A percentile compares a stretch with the other conserved stretches of the same genome.
phyloP scores from a whole-genome alignment of 2,329 filamentous ascomycete genomes.

The Penicillium brasilianum region DNA sequence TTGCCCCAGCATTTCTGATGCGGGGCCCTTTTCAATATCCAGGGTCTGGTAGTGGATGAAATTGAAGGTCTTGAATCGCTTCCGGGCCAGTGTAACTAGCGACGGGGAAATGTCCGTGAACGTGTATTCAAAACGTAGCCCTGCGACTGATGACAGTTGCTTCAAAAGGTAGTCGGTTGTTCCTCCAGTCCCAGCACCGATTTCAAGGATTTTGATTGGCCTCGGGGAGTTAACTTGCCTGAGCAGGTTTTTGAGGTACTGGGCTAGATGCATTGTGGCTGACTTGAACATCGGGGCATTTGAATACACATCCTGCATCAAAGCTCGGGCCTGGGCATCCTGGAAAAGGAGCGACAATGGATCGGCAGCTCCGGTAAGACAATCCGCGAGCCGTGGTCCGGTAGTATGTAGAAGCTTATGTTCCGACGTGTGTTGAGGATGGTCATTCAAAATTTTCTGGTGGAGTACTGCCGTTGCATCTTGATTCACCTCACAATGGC shows the following conservation, averaged over 20 bases:
- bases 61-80: slow-evolving; percentile 17
- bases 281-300: slow-evolving; percentile 20
- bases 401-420: slow-evolving; percentile 41
- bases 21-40: slow-evolving; percentile 23
- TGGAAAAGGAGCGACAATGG: slow-evolving; percentile 48
- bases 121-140: slow-evolving; percentile 37
- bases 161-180: slow-evolving; percentile 37
- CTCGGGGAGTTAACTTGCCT: background rate
- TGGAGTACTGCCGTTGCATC: too few species aligned
- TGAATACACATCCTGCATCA: slow-evolving; percentile 9
- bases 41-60: slow-evolving; percentile 18
- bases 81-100: slow-evolving; percentile 34
- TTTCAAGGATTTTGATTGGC: slow-evolving; percentile 39
- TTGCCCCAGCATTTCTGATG: background rate
- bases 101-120: slow-evolving; percentile 43
- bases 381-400: slow-evolving; percentile 45
- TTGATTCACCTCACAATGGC: too few species aligned
- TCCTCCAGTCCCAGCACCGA: slow-evolving; percentile 47
- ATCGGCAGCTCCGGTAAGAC: slow-evolving; percentile 45
- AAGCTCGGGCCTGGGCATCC: slow-evolving; percentile 26
- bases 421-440: slow-evolving; percentile 41
- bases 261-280: background rate
- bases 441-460: too few species aligned
- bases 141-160: slow-evolving; percentile 14
- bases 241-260: background rate